Base-by-base conservation (phyloP, 2,329 filamentous ascomycete genomes). In the Epichloe hybrida region DNA sequence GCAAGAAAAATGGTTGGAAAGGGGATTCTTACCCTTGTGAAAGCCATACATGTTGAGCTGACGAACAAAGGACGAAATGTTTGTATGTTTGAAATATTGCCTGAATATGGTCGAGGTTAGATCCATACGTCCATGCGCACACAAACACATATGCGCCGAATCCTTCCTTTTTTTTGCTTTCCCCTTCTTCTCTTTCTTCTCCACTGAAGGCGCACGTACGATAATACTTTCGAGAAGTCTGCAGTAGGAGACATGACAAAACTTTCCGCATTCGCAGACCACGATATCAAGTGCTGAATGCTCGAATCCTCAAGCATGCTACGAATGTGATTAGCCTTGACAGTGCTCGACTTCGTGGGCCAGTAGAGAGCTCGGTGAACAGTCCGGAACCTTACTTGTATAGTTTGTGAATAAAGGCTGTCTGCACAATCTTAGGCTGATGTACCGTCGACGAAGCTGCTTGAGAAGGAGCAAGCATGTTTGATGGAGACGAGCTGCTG, bases 11-110 rank as follows among this genome's bases (percentile, higher is more conserved):
- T 6, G 31, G 17, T 35, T 20, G 38, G 38, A 2, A 17, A 17
- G 11, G 13, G 6, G 11, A 15, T 4, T 61, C 64, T 45, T 59
- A 94, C 90, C 90, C 86, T 98, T 98, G 66, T 98, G 93, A 68
- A 98, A 98, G 6, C 93, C 93, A 61, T 98, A 98, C 93, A 98
- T 98, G 65, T 98, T 98, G 48, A 98, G 72, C 70, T 98, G 93
- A 46, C 93, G 82, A 48, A 98, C 93, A 66, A 98, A 98, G 1
- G 93, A 97, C 11, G 93, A 97, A 54, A 97, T 95, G 64, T 98
- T 98, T 59, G 91, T 98, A 66, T 98, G 93, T 64, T 98, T 98
- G 68, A 98, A 98, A 66, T 98, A 98, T 80, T 95, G 89, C 50
- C 91, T 95, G 61, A n/a, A n/a, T n/a, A 5, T 31, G 2, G 43